phyloP scores from a whole-genome alignment of 805 yeast genomes.

The Metschnikowia peoriensis region DNA sequence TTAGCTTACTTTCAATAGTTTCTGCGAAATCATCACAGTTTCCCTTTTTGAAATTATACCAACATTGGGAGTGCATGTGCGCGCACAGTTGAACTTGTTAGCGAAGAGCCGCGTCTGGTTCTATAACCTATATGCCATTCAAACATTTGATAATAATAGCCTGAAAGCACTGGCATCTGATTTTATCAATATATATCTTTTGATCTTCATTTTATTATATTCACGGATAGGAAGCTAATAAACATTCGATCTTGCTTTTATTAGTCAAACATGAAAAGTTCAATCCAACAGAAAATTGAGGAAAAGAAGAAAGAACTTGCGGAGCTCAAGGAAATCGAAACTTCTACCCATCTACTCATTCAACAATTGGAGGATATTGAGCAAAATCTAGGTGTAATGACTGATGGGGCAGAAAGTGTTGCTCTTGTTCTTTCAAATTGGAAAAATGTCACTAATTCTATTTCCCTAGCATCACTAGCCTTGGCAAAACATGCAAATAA shows the following conservation, averaged over 20 bases:
- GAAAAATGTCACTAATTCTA: constrained; percentile 59
- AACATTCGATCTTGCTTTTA: no score
- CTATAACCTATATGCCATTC: neutral
- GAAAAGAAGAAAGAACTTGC: constrained; percentile 54
- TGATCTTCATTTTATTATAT: no score
- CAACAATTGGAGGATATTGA: constrained; percentile 48
- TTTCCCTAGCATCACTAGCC: constrained; percentile 59
- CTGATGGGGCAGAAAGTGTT: constrained; percentile 60
- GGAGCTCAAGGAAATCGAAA: constrained; percentile 46
- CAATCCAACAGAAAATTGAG: constrained; percentile 28
- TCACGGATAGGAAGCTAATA: neutral
- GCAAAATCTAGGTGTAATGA: constrained; percentile 46
- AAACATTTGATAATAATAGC: no score
- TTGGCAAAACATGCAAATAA: constrained; percentile 41
- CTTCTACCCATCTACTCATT: constrained; percentile 45
- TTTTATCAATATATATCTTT: no score
- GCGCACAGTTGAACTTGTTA: neutral
- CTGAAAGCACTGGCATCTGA: no score
- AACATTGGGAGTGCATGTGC: constrained; percentile 8
- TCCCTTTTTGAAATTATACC: neutral
- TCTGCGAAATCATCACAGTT: neutral
- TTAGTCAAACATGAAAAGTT: constrained; percentile 4
- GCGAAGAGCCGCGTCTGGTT: neutral
- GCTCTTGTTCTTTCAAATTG: constrained; percentile 60
- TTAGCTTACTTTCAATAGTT: neutral